phyloP scores from a whole-genome alignment of 805 yeast species.

The Starmerella floris region DNA sequence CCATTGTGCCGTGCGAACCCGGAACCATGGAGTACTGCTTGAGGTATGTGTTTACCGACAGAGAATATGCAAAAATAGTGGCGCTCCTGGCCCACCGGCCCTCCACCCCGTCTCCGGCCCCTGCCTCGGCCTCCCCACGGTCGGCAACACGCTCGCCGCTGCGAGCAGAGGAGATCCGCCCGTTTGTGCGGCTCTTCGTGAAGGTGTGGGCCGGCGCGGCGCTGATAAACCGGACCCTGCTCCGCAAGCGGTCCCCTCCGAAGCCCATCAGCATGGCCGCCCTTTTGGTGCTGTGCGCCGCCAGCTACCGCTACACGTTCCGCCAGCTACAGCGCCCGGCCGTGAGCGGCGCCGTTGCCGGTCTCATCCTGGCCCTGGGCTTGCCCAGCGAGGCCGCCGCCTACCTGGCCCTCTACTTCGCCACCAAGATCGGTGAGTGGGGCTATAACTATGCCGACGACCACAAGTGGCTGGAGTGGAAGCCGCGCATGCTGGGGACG shows the following conservation, averaged over 20 bases:
- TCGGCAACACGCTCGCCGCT: neutral
- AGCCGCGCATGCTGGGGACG: constrained; percentile 29
- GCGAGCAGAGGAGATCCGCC: constrained; percentile 1
- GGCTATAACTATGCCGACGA: constrained; percentile 28
- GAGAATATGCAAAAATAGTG: constrained; percentile 9
- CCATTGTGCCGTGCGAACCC: too few species aligned
- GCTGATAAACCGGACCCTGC: neutral
- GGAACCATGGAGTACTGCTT: constrained; percentile 10
- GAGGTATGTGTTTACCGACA: constrained; percentile 9
- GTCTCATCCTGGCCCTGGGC: constrained; percentile 11
- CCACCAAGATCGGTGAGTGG: constrained; percentile 27
- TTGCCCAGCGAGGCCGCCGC: constrained; percentile 22
- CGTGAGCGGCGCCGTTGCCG: constrained; percentile 10
- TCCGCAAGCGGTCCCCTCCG: neutral
- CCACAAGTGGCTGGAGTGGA: constrained; percentile 24
- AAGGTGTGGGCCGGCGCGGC: constrained; percentile 6
- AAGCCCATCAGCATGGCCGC: constrained; percentile 5
- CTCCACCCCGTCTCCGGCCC: neutral
- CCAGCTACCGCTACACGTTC: constrained; percentile 7
- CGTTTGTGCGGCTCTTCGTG: constrained; percentile 11
- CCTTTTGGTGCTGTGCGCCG: constrained; percentile 6
- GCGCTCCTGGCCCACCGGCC: neutral
- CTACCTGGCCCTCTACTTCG: constrained; percentile 26
- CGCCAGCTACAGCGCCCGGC: neutral
- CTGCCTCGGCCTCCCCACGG: neutral